These are phyloP conservation scores for Eimeria tenella DNA, from an alignment of 169 alveolate genomes.

Conservation along the genomic window DNA sequence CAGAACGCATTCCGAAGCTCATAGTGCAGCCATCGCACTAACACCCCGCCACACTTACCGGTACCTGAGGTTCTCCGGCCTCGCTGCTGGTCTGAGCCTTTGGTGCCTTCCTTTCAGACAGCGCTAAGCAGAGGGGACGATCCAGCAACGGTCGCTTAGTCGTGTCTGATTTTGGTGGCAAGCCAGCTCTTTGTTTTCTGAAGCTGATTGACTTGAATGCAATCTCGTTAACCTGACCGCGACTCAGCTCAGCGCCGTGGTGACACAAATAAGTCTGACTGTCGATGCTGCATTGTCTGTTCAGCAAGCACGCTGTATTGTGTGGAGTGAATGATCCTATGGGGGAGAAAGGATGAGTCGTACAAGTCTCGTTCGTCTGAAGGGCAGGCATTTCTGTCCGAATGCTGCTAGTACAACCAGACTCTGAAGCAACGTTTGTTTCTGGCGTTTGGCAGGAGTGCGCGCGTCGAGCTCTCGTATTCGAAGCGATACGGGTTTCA, in stretches of 20 bases:
- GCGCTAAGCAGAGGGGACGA: background rate
- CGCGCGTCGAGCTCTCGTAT: no score
- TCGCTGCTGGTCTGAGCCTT: background rate
- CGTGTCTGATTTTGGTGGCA: background rate
- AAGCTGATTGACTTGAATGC: background rate
- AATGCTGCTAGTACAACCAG: slow-evolving; percentile 59
- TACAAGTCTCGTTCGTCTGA: slow-evolving; percentile 61
- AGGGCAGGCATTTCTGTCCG: slow-evolving; percentile 16
- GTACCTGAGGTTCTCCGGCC: background rate
- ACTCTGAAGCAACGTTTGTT: slow-evolving; percentile 64
- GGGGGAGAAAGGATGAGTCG: slow-evolving; percentile 1
- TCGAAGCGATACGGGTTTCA: no score
- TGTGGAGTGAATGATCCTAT: no score
- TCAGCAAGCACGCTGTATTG: background rate
- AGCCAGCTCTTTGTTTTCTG: background rate
- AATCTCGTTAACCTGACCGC: slow-evolving; percentile 23
- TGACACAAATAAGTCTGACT: background rate
- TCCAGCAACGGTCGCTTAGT: background rate
- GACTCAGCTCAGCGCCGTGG: background rate
- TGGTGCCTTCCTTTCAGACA: slow-evolving; percentile 1
- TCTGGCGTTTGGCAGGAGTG: no score
- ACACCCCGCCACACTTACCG: slow-evolving; percentile 8
- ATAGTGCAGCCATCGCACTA: slow-evolving; percentile 18
- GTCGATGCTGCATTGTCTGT: no score
- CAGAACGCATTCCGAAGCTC: background rate